Percentiles rank a stretch among this genome's conserved stretches.
Evolutionary conservation across 768 basidiomycete species (phyloP).

Genomic region (Panaeolus cyanescens): DNA sequence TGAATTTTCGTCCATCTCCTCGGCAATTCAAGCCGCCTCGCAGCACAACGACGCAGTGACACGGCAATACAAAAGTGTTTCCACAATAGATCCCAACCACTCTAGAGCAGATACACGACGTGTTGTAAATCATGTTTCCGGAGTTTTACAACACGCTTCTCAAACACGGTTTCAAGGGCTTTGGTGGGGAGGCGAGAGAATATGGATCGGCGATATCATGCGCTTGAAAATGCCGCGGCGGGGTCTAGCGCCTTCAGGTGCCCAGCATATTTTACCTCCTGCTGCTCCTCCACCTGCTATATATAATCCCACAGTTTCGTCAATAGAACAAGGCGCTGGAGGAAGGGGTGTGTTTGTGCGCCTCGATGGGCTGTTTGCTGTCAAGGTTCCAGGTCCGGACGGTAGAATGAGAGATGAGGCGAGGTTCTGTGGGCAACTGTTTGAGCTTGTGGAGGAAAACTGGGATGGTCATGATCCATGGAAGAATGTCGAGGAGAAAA

Average conservation of each 20-base stretch:
- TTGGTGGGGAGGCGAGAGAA: slow-evolving; percentile 90
- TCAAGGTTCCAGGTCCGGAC: slow-evolving; percentile 47
- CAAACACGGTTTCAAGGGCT: slow-evolving; percentile 76
- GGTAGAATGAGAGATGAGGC: slow-evolving; percentile 57
- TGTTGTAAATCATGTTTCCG: slow-evolving; percentile 23
- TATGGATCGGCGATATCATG: slow-evolving; percentile 86
- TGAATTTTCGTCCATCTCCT: slow-evolving; percentile 33
- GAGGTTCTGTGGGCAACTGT: slow-evolving; percentile 72
- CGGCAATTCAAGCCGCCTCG: slow-evolving; percentile 48
- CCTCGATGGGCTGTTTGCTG: slow-evolving; percentile 64
- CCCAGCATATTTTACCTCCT: slow-evolving; percentile 58
- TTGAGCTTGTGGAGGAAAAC: slow-evolving; percentile 76
- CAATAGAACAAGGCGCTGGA: slow-evolving; percentile 57
- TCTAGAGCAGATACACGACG: slow-evolving; percentile 22
- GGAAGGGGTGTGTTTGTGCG: slow-evolving; percentile 73
- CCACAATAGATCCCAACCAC: slow-evolving; percentile 18
- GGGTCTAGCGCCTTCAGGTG: slow-evolving; percentile 68
- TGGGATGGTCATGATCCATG: slow-evolving; percentile 50
- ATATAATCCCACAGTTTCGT: slow-evolving; percentile 26
- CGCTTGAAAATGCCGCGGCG: slow-evolving; percentile 71
- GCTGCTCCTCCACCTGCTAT: slow-evolving; percentile 54
- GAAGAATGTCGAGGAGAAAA: slow-evolving; percentile 5
- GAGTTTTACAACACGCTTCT: slow-evolving; percentile 14
- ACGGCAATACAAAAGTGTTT: slow-evolving; percentile 18
- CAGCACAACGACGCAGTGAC: slow-evolving; percentile 32